A percentile compares a stretch with the other conserved stretches of the same genome.
These are phyloP conservation scores for Fraxinus dipetala DNA, from an alignment of 305 asterid species.

Conservation along the genomic window DNA sequence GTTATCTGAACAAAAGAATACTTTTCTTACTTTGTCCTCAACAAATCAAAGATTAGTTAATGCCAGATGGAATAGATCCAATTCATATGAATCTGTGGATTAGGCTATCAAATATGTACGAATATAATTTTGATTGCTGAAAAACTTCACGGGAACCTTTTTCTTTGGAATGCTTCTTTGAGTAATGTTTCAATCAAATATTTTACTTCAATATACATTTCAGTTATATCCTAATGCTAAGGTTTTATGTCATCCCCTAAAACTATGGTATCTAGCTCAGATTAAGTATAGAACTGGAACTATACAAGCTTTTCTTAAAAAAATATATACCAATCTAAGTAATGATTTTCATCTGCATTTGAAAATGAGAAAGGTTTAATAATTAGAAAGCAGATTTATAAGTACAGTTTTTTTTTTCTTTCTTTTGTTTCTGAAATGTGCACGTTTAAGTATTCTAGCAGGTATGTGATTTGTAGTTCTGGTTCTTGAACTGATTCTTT, in stretches of 20 bases:
- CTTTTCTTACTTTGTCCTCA: not conserved
- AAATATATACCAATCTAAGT: not conserved
- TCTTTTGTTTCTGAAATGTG: conserved; percentile 6
- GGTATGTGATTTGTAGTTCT: conserved; percentile 17
- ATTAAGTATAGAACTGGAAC: not conserved
- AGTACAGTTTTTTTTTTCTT: not conserved
- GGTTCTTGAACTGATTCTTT: conserved; percentile 33
- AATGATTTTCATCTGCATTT: not conserved
- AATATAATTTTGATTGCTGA: not conserved
- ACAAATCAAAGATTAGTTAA: not conserved
- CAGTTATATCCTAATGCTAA: not conserved
- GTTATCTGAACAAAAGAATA: not conserved
- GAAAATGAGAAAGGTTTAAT: not conserved
- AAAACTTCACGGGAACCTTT: not conserved
- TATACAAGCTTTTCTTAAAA: not conserved
- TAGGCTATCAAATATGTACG: not conserved
- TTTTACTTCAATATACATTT: not conserved
- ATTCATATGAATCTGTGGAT: not conserved
- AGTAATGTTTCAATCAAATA: not conserved
- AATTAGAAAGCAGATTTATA: not conserved
- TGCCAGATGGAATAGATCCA: not conserved
- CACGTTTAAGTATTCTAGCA: conserved; percentile 8
- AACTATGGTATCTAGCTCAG: not conserved
- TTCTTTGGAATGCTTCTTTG: not conserved
- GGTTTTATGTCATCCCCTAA: not conserved